Base-by-base conservation (phyloP, 176 grass and related monocot genomes). In the Carex pumila region DNA sequence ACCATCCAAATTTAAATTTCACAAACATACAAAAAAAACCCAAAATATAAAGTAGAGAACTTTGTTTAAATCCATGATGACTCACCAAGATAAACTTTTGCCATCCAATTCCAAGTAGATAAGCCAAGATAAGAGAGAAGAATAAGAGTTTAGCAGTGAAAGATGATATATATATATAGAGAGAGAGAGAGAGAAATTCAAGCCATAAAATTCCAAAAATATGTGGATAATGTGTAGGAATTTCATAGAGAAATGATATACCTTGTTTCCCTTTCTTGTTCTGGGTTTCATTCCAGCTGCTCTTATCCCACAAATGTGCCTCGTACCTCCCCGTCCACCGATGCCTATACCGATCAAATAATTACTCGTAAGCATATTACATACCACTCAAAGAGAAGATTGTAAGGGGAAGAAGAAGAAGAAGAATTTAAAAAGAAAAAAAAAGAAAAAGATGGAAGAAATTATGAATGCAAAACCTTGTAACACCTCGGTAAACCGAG, bases 1-100 rank as follows among this genome's bases (percentile, higher is more conserved):
- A 29, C n/a, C 41, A 31, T 69, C 30, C 19, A 69, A 83, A 49
- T 83, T 69, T 14, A 83, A 83, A 65, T 63, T 54, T 76, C n/a
- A 17, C 1, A 25, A 47, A 62, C 2, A 2, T 52, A 73, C 18
- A 32, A 12, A 71, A 73, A 73, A 19, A 53, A 7, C 59, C 29
- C 59, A 65, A 66, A 18, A 74, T 19, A 3, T 29, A 4, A 74
- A 74, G 43, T 50, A 52, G 9, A 75, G 30, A 7, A 5, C 2
- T 75, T 75, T 52, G 80, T 87, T 56, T 89, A 72, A 87, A 63
- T 32, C 61, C 55, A 34, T 87, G 49, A 83, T 88, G 87, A 47
- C 91, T 97, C 90, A 97, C 94, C 94, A 56, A 97, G 94, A 88
- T 97, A 97, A 91, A 97, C 94, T 97, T 89, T 92, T 87, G 83